Percentiles rank a stretch among this genome's conserved stretches.
These are phyloP conservation scores for Eragrostis nindensis DNA, from an alignment of 176 grass and related monocot species.

Conservation along the genomic window DNA sequence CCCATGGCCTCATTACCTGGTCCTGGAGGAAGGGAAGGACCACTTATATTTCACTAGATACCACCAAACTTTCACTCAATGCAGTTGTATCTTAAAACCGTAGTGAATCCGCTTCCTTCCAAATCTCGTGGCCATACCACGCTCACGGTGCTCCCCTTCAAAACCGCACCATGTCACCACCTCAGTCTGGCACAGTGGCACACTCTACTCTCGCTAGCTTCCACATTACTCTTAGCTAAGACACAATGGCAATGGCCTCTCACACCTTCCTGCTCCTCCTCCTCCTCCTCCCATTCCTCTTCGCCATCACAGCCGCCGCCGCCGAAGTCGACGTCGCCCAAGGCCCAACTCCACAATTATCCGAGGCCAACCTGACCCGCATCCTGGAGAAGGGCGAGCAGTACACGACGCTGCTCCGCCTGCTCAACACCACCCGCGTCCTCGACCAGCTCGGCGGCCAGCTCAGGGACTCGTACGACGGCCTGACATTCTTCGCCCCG, in stretches of 20 bases:
- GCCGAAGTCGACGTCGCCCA: constrained; percentile 25
- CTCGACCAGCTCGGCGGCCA: constrained; percentile 59
- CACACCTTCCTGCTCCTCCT: constrained; percentile 22
- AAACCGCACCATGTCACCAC: background rate
- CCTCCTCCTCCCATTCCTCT: constrained; percentile 29
- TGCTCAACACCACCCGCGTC: constrained; percentile 46
- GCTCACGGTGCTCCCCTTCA: background rate
- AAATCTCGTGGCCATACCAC: background rate
- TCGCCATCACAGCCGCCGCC: background rate
- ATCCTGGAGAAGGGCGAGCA: constrained; percentile 57
- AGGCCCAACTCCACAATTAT: background rate
- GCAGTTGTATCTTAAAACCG: background rate
- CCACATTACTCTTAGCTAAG: background rate
- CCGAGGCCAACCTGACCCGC: constrained; percentile 49
- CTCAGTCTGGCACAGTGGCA: no score
- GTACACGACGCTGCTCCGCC: constrained; percentile 64
- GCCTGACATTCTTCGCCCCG: constrained; percentile 66
- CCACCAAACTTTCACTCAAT: background rate
- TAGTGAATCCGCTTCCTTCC: background rate
- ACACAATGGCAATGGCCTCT: constrained; percentile 45
- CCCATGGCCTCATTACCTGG: background rate
- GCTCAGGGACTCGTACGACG: constrained; percentile 69
- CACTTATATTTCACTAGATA: background rate
- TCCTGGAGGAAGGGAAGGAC: background rate
- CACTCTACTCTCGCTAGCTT: background rate